Conservation (phyloP, 2,329 filamentous ascomycete species). For the Penicillium decumbens region DNA sequence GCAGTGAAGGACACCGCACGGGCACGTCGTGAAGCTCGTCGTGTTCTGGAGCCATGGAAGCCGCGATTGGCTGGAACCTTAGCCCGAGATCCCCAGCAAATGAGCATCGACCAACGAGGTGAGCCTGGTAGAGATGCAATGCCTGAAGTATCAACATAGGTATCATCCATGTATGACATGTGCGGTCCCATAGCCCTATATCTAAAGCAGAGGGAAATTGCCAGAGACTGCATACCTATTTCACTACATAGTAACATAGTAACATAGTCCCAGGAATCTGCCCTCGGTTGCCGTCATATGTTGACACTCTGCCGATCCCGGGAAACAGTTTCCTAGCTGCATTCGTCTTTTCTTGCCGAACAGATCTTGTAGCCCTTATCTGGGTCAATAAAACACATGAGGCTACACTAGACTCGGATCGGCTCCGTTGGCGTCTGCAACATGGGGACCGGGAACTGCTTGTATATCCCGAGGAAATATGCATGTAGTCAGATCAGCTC, state of each 20-base stretch:
- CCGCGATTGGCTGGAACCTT: neutral
- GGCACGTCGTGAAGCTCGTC: neutral
- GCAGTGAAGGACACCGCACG: neutral
- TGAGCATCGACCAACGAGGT: neutral
- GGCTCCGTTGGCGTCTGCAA: conserved; percentile 3
- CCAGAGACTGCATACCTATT: neutral
- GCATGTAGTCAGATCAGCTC: no score
- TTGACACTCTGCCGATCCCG: neutral
- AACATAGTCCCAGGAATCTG: neutral
- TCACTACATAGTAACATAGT: no score
- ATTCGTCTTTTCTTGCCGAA: neutral
- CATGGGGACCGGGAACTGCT: neutral
- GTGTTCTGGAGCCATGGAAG: neutral
- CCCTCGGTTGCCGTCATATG: neutral
- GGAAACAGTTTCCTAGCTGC: conserved; percentile 10
- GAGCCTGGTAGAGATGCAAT: neutral
- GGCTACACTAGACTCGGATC: conserved; percentile 6
- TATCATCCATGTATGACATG: neutral
- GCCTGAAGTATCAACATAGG: no score
- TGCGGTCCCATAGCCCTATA: neutral
- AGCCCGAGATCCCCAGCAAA: conserved; percentile 6
- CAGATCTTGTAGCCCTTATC: neutral
- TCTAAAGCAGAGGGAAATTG: no score
- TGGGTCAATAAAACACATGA: neutral
- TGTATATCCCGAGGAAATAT: no score